Percentiles rank a stretch among this genome's conserved stretches.
Conservation (phyloP, 2,329 filamentous ascomycete species). For the Aspergillus amoenus region DNA sequence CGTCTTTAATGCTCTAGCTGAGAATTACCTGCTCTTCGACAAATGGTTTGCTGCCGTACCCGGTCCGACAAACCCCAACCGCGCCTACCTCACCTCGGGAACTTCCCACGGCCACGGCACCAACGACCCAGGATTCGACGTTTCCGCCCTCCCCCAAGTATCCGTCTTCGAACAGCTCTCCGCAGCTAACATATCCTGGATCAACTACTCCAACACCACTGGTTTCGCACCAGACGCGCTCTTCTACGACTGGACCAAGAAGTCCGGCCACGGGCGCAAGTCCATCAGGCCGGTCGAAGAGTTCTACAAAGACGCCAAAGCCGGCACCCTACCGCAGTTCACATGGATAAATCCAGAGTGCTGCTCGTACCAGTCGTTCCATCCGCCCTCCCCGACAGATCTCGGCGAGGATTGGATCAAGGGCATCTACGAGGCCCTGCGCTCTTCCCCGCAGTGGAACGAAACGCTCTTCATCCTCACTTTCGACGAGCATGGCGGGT, state of each 20-base stretch:
- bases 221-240: conserved; percentile 46
- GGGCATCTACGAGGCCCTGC: conserved; percentile 44
- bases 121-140: conserved; percentile 33
- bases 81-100: conserved; percentile 41
- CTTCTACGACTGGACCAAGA: conserved; percentile 34
- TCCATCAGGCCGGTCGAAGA: conserved; percentile 29
- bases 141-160: conserved; percentile 33
- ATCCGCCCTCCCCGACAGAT: conserved; percentile 40
- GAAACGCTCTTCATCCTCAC: conserved; percentile 44
- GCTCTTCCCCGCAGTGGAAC: conserved; percentile 41
- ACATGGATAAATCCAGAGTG: conserved; percentile 50
- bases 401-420: conserved; percentile 42
- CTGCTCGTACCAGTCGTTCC: conserved; percentile 39
- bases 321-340: conserved; percentile 67
- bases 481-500: conserved; percentile 44
- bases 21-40: conserved; percentile 48
- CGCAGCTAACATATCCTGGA: conserved; percentile 39
- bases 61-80: conserved; percentile 43
- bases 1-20: conserved; percentile 41
- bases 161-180: conserved; percentile 41
- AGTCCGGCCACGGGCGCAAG: conserved; percentile 35
- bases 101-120: conserved; percentile 35
- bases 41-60: conserved; percentile 41
- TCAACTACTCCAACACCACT: conserved; percentile 48
- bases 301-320: conserved; percentile 67